Conservation (phyloP, 2,329 filamentous ascomycete species). For the Ceratocystis variospora region DNA sequence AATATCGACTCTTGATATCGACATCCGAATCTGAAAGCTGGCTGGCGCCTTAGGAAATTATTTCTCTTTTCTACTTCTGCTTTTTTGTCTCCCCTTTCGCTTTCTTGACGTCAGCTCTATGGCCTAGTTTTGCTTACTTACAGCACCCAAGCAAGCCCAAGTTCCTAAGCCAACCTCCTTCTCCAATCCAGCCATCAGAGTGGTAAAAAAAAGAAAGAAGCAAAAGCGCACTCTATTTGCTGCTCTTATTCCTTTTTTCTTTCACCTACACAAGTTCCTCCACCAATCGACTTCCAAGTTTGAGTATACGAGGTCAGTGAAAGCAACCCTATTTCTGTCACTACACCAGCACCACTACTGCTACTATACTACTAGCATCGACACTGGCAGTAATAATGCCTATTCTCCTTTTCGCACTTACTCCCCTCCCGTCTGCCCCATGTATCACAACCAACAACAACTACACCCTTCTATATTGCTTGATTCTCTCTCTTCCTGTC, state of each 20-base stretch:
- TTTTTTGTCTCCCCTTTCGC: too few relatives aligned
- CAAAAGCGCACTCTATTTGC: neutral
- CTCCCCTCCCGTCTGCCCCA: neutral
- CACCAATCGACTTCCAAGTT: neutral
- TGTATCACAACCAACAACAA: neutral
- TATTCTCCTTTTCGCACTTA: neutral
- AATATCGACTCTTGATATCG: neutral
- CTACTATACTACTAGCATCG: neutral
- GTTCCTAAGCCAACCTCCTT: neutral
- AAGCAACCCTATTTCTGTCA: neutral
- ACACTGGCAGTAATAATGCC: neutral
- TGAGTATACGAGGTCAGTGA: constrained; percentile 4
- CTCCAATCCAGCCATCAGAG: neutral
- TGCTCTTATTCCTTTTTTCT: neutral
- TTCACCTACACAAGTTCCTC: neutral
- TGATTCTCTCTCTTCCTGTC: neutral
- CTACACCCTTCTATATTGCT: neutral
- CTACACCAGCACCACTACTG: neutral
- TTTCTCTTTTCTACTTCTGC: neutral
- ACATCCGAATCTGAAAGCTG: neutral
- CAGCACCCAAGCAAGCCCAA: neutral
- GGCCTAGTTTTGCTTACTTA: neutral
- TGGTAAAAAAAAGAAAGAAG: neutral
- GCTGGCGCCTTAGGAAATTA: neutral
- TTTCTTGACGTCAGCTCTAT: neutral